Evolutionary conservation across 1,284 basidiomycete genomes (phyloP), one percentile per base, ranked within the genome.

Genomic region (Sporisorium graminicola): DNA sequence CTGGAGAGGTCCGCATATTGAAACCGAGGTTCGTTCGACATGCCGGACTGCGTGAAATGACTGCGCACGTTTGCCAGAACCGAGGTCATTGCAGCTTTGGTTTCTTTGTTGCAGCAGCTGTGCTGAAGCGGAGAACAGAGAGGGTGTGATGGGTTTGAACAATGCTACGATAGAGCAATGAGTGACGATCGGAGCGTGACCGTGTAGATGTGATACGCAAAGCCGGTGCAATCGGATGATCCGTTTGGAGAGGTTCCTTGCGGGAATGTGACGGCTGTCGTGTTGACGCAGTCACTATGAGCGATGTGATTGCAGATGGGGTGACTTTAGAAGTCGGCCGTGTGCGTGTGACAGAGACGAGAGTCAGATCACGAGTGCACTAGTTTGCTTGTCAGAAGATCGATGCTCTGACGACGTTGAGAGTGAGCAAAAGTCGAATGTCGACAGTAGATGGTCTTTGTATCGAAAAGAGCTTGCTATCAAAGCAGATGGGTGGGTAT

Each of bases 11-110:
- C 72, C 42, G 58, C 58, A 66, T 74, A 74, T 51, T 57, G 61
- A 55, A 63, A 60, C 20, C 65, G 67, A 50, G 58, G 47, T 49
- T 70, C 66, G 63, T 74, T 74, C 49, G 72, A 74, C 72, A 74
- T 74, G 67, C 66, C 60, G 47, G 59, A 33, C 54, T 66, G 63
- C 35, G 63, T 44, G 47, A 74, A 74, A 57, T 74, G 72, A 64
- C 63, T 74, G 56, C 66, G 72, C 72, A 63, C 52, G 68, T 55
- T 76, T 43, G 74, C 16, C 37, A 76, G 55, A 50, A 71, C 65
- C 40, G 68, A 72, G 52, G 68, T 72, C 74, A 76, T 76, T 22
- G 61, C 67, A 67, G 72, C 63, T 58, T 27, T 52, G 18, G 37
- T 42, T 63, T 37, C 13, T 35, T 58, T 8, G 20, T 18, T 20